These are phyloP conservation scores for Yamadazyma sp. DNA, from an alignment of 805 yeast species.

Conservation along the genomic window DNA sequence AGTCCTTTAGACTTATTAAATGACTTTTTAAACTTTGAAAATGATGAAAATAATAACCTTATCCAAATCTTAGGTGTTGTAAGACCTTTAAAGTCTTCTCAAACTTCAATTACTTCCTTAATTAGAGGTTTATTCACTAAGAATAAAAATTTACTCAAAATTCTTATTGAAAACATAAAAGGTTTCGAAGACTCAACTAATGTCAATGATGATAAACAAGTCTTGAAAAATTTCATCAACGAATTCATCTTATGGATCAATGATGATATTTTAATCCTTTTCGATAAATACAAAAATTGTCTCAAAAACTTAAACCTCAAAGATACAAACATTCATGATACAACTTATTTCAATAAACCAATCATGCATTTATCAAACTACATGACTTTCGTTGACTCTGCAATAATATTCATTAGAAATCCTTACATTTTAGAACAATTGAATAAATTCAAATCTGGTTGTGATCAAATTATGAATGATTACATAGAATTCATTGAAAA, in stretches of 20 bases:
- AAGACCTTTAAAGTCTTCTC: conserved; percentile 26
- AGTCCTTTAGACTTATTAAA: conserved; percentile 11
- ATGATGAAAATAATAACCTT: conserved; percentile 30
- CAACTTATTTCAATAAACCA: conserved; percentile 25
- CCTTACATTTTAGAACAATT: conserved; percentile 39
- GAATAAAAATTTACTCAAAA: conserved; percentile 18
- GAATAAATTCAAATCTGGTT: conserved; percentile 11
- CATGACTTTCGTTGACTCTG: conserved; percentile 23
- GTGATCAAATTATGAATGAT: conserved; percentile 16
- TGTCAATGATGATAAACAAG: conserved; percentile 20
- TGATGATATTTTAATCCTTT: conserved; percentile 28
- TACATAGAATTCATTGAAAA: conserved; percentile 10
- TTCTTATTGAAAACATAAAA: conserved; percentile 4
- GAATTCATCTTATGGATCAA: conserved; percentile 40
- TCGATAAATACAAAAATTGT: conserved; percentile 26
- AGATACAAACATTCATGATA: conserved; percentile 13
- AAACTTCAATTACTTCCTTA: conserved; percentile 26
- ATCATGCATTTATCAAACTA: conserved; percentile 29
- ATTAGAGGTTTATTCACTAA: conserved; percentile 40
- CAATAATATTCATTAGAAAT: conserved; percentile 26
- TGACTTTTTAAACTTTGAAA: conserved; percentile 23
- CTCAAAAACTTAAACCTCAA: conserved; percentile 9
- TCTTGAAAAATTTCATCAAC: conserved; percentile 35
- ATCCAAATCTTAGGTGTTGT: conserved; percentile 32
- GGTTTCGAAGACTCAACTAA: conserved; percentile 8